A percentile compares a stretch with the other conserved stretches of the same genome.
Conservation (phyloP, 345 rosid species). For the Salix brachista region DNA sequence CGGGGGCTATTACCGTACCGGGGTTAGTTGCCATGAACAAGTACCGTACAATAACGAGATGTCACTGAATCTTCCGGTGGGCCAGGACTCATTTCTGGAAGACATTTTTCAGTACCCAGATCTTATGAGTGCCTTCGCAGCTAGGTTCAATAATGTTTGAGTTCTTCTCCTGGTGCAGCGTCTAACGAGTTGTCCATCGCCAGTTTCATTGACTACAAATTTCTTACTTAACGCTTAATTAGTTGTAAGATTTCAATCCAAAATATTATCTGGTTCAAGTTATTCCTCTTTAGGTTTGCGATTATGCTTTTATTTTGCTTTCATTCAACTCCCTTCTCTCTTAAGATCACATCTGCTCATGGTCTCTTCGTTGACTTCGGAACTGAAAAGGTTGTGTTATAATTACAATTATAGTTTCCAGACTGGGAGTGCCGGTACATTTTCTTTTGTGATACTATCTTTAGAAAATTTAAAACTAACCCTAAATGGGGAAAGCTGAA, state of each 20-base stretch:
- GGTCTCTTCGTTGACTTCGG: background rate
- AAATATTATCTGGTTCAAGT: background rate
- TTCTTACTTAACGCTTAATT: background rate
- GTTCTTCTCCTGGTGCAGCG: background rate
- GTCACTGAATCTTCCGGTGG: conserved; percentile 21
- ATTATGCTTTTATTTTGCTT: background rate
- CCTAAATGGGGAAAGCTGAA: background rate
- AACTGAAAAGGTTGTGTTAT: background rate
- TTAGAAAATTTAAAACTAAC: background rate
- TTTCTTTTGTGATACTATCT: background rate
- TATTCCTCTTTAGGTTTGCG: background rate
- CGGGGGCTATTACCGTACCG: conserved; percentile 16
- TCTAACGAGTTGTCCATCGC: background rate
- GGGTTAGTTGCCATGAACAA: conserved; percentile 11
- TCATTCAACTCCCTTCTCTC: background rate
- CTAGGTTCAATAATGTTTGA: conserved; percentile 38
- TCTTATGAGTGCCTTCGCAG: conserved; percentile 26
- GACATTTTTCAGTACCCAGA: conserved; percentile 42
- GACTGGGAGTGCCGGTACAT: background rate
- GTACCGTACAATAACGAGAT: background rate
- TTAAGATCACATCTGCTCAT: background rate
- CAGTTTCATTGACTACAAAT: background rate
- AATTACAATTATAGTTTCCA: background rate
- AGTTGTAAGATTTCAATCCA: background rate
- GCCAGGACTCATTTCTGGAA: conserved; percentile 25